Conservation (phyloP, 2,329 filamentous ascomycete species). For the Alternaria solani region DNA sequence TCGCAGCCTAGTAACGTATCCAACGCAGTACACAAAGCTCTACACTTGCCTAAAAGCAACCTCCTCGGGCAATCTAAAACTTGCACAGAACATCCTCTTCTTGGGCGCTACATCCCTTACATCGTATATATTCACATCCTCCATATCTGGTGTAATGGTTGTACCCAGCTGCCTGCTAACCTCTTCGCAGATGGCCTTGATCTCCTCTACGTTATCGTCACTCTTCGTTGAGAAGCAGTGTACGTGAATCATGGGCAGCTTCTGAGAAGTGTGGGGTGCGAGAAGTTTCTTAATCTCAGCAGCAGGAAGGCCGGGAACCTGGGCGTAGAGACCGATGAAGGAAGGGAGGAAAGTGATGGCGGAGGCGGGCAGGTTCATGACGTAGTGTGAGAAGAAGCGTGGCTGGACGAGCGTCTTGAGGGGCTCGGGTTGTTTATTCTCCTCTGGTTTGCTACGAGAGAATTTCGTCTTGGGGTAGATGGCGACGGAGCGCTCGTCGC, state of each 20-base stretch:
- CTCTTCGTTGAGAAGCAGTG: conserved; percentile 91
- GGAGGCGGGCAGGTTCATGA: conserved; percentile 95
- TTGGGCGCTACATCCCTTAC: conserved; percentile 90
- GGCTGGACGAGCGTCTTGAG: conserved; percentile 64
- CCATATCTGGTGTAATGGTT: conserved; percentile 65
- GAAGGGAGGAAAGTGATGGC: conserved; percentile 82
- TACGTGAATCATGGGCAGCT: conserved; percentile 85
- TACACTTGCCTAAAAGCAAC: conserved; percentile 73
- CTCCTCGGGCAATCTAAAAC: conserved; percentile 81
- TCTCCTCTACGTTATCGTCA: conserved; percentile 72
- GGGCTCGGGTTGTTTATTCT: conserved; percentile 36
- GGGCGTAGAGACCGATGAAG: conserved; percentile 82
- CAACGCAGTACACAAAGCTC: neutral
- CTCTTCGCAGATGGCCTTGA: conserved; percentile 68
- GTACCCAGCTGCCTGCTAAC: conserved; percentile 69
- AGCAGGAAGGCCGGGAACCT: conserved; percentile 51
- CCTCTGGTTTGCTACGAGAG: conserved; percentile 34
- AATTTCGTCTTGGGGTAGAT: conserved; percentile 48
- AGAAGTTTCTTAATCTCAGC: conserved; percentile 43
- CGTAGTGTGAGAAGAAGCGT: conserved; percentile 84
- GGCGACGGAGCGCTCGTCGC: conserved; percentile 63
- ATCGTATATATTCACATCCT: conserved; percentile 64
- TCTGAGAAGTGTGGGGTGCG: conserved; percentile 53
- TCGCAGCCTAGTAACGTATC: neutral
- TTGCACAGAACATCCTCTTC: conserved; percentile 97